phyloP scores from a whole-genome alignment of 805 yeast species.

The Clavispora asparagi region DNA sequence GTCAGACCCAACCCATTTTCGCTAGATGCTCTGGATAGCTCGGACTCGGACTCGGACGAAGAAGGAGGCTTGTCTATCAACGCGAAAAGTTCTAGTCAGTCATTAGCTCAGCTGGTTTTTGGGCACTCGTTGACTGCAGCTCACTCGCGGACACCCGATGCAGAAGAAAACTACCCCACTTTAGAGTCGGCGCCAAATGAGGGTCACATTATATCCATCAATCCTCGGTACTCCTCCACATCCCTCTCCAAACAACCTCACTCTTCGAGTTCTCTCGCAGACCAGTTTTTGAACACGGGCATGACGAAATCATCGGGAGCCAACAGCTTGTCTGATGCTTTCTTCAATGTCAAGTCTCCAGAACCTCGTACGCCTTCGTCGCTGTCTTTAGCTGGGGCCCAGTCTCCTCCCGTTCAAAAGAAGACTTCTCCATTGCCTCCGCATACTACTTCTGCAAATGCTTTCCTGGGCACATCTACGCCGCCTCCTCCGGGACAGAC shows the following conservation, averaged over 20 bases:
- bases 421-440: constrained; percentile 40
- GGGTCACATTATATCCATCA: constrained; percentile 22
- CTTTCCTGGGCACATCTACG: constrained; percentile 28
- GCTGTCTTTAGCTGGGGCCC: constrained; percentile 7
- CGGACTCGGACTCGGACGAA: constrained; percentile 16
- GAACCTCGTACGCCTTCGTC: constrained; percentile 1
- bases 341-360: constrained; percentile 8
- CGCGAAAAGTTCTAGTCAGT: constrained; percentile 36
- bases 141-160: background rate
- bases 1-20: constrained; percentile 8
- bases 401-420: constrained; percentile 20
- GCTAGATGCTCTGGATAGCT: constrained; percentile 7
- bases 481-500: constrained; percentile 16
- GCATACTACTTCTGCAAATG: constrained; percentile 38
- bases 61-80: constrained; percentile 36
- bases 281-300: constrained; percentile 32
- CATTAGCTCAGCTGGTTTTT: constrained; percentile 39
- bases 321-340: constrained; percentile 9
- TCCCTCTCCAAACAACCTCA: constrained; percentile 38
- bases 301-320: constrained; percentile 10
- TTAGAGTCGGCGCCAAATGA: constrained; percentile 17
- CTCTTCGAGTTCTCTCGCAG: constrained; percentile 35
- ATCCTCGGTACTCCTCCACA: constrained; percentile 31
- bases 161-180: constrained; percentile 19
- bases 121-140: constrained; percentile 17